phyloP scores from a whole-genome alignment of 208 protist genomes.

The Crithidia fasciculata region DNA sequence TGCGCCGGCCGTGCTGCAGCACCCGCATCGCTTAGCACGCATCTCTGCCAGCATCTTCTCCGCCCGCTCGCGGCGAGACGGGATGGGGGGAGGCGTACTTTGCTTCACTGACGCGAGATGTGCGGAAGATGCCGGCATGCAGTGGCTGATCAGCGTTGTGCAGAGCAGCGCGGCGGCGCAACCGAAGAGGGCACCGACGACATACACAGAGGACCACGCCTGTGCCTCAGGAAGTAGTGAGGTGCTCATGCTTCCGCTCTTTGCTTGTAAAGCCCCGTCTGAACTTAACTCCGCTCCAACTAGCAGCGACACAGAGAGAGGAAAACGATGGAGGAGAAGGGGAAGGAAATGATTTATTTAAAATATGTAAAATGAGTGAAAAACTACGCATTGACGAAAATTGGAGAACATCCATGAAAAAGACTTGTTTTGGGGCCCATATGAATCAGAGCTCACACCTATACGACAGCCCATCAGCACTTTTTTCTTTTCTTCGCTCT shows the following conservation, averaged over 20 bases:
- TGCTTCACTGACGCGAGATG: neutral
- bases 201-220: neutral
- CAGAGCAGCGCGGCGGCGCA: conserved; percentile 8
- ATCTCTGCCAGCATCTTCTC: conserved; percentile 26
- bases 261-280: too few relatives aligned
- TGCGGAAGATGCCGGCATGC: neutral
- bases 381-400: too few relatives aligned
- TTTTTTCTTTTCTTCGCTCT: too few relatives aligned
- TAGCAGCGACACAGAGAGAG: too few relatives aligned
- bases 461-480: too few relatives aligned
- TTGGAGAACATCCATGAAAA: too few relatives aligned
- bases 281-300: too few relatives aligned
- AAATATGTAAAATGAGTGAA: too few relatives aligned
- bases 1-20: neutral
- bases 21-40: neutral
- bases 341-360: too few relatives aligned
- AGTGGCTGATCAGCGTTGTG: conserved; percentile 3
- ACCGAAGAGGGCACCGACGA: conserved; percentile 4
- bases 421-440: too few relatives aligned
- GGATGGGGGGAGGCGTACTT: neutral
- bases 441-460: too few relatives aligned
- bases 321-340: too few relatives aligned
- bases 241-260: neutral
- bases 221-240: neutral
- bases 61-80: conserved; percentile 22